These are phyloP conservation scores for Raddia guianensis DNA, from an alignment of 176 grass and related monocot species.

Conservation along the genomic window DNA sequence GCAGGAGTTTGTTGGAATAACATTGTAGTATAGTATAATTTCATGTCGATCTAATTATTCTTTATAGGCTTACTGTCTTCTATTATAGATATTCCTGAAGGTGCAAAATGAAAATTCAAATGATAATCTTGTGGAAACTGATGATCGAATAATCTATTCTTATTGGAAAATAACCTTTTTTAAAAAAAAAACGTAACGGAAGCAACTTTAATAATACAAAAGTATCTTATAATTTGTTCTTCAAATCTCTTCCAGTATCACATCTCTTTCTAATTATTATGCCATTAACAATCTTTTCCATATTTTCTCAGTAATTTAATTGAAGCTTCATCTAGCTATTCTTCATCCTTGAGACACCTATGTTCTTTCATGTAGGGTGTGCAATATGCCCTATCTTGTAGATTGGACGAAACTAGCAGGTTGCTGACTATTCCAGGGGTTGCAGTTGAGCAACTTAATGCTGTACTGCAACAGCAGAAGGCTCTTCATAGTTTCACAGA, in stretches of 20 bases:
- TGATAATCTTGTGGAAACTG: neutral
- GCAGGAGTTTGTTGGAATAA: neutral
- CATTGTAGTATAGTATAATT: neutral
- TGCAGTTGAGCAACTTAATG: conserved; percentile 33
- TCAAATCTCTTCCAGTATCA: neutral
- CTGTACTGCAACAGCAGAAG: conserved; percentile 16
- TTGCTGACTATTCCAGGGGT: neutral
- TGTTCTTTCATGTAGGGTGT: conserved; percentile 18
- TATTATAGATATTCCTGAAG: neutral
- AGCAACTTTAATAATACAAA: no score
- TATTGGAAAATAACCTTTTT: no score
- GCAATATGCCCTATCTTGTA: conserved; percentile 20
- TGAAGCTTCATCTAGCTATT: neutral
- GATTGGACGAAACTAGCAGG: conserved; percentile 20
- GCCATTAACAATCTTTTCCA: neutral
- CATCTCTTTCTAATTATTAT: neutral
- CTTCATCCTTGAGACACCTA: neutral
- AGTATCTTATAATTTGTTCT: neutral
- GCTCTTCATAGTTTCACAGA: conserved; percentile 37
- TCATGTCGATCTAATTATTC: neutral
- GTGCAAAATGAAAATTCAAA: neutral
- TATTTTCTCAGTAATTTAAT: neutral
- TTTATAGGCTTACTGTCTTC: neutral
- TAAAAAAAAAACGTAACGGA: no score
- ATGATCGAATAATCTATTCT: neutral